Percentiles rank a stretch among this genome's conserved stretches.
Conservation (phyloP, 2,329 filamentous ascomycete species). For the Colletotrichum sp. region DNA sequence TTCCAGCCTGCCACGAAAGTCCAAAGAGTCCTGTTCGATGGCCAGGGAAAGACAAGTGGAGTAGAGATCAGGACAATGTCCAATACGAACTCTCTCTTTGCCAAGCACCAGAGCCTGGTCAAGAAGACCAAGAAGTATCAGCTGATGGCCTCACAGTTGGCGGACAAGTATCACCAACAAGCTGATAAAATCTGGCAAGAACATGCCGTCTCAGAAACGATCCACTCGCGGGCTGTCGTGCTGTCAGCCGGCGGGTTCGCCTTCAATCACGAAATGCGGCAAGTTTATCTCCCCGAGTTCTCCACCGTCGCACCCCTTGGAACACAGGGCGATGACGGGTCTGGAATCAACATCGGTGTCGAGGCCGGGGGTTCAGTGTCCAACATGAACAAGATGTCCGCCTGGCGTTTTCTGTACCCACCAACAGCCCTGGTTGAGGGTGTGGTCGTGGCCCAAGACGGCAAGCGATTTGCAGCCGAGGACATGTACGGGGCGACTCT, state of each 20-base stretch:
- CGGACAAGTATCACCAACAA: not conserved
- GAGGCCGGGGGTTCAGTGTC: constrained; percentile 1
- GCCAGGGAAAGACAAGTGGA: not conserved
- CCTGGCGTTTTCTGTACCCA: constrained; percentile 10
- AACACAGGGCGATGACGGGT: constrained; percentile 15
- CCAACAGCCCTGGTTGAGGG: constrained; percentile 14
- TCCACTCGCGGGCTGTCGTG: not conserved
- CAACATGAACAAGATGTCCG: constrained; percentile 10
- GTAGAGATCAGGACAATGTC: not conserved
- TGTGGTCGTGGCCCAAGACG: constrained; percentile 2
- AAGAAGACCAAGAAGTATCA: not conserved
- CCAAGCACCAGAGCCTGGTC: not conserved
- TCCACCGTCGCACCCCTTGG: not conserved
- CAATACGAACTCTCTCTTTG: not conserved
- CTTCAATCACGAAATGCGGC: constrained; percentile 5
- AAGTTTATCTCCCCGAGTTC: not conserved
- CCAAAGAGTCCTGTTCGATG: not conserved
- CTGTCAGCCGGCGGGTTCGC: constrained; percentile 15
- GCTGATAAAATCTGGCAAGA: not conserved
- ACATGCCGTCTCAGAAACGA: not conserved
- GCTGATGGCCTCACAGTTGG: not conserved
- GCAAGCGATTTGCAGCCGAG: not conserved
- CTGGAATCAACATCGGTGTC: constrained; percentile 11
- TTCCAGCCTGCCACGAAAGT: not conserved
- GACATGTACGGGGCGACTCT: constrained; percentile 12